A percentile compares a stretch with the other conserved stretches of the same genome.
These are phyloP conservation scores for Poterioochromonas sp. DNA, from an alignment of 352 stramenopile species.

Conservation along the genomic window DNA sequence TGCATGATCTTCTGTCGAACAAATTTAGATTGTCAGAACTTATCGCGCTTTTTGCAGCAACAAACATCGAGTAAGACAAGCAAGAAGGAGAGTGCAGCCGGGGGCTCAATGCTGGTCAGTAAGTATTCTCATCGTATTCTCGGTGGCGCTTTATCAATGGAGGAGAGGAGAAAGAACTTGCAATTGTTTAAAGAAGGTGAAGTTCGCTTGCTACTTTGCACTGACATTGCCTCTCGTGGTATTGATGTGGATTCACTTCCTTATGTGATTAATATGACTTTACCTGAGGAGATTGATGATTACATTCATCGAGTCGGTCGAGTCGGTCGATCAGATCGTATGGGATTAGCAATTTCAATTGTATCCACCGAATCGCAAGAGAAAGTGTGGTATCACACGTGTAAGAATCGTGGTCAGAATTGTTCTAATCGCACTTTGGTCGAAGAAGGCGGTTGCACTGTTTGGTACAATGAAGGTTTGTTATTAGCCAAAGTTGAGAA, in stretches of 20 bases:
- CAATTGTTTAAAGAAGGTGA: slow-evolving; percentile 54
- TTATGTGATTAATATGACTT: slow-evolving; percentile 60
- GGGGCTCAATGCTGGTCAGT: slow-evolving; percentile 25
- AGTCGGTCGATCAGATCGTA: slow-evolving; percentile 49
- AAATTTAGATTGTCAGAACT: slow-evolving; percentile 55
- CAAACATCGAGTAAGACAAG: slow-evolving; percentile 39
- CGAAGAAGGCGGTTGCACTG: slow-evolving; percentile 40
- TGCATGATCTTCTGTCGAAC: slow-evolving; percentile 56
- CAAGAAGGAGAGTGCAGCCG: slow-evolving; percentile 37
- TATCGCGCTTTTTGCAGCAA: slow-evolving; percentile 48
- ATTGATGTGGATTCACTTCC: slow-evolving; percentile 61
- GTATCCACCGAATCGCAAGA: slow-evolving; percentile 46
- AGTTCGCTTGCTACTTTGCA: slow-evolving; percentile 61
- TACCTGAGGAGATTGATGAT: slow-evolving; percentile 52
- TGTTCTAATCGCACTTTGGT: slow-evolving; percentile 36
- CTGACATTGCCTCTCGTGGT: slow-evolving; percentile 64
- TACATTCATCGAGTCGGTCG: slow-evolving; percentile 59
- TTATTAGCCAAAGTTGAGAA: slow-evolving; percentile 7
- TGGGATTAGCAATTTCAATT: slow-evolving; percentile 54
- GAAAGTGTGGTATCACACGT: slow-evolving; percentile 51
- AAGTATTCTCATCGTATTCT: slow-evolving; percentile 51
- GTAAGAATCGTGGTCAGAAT: slow-evolving; percentile 29
- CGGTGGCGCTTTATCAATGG: slow-evolving; percentile 47
- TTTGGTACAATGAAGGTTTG: slow-evolving; percentile 38
- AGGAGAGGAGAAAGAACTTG: slow-evolving; percentile 40